phyloP scores from a whole-genome alignment of 345 rosid genomes.

The Arabis alpina region DNA sequence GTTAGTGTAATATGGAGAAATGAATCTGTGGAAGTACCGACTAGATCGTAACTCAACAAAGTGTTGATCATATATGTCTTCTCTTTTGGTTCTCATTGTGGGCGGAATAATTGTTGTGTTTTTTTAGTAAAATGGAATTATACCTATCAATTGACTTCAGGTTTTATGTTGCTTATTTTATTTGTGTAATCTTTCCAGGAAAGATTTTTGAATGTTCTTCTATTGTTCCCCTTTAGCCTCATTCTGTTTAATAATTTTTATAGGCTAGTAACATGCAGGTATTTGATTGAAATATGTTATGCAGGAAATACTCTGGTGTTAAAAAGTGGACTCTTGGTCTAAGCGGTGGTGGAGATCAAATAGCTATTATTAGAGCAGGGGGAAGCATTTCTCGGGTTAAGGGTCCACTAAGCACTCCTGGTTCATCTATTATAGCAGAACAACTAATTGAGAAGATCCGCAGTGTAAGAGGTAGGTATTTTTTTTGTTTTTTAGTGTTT shows the following conservation, averaged over 20 bases:
- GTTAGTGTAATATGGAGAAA: constrained; percentile 15
- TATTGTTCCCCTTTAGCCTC: neutral
- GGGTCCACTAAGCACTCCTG: constrained; percentile 66
- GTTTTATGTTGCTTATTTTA: neutral
- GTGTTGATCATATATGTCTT: neutral
- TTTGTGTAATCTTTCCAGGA: neutral
- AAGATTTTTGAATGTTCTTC: neutral
- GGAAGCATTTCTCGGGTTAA: constrained; percentile 89
- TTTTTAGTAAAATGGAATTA: constrained; percentile 5
- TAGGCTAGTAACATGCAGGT: constrained; percentile 19
- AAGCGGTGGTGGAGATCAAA: constrained; percentile 73
- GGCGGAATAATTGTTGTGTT: neutral
- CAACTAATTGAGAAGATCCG: constrained; percentile 88
- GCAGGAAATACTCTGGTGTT: constrained; percentile 85
- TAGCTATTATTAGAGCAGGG: constrained; percentile 91
- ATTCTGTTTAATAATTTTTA: neutral
- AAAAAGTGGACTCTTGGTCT: constrained; percentile 89
- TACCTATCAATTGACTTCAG: constrained; percentile 21
- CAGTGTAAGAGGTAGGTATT: constrained; percentile 70
- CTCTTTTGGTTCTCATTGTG: constrained; percentile 1
- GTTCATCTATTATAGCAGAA: constrained; percentile 77
- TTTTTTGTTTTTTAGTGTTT: neutral
- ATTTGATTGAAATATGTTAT: constrained; percentile 27
- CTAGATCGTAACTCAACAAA: constrained; percentile 8
- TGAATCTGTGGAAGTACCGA: neutral